A percentile compares a stretch with the other conserved stretches of the same genome.
phyloP scores from a whole-genome alignment of 768 basidiomycete genomes.

The Pulveroboletus sp. region DNA sequence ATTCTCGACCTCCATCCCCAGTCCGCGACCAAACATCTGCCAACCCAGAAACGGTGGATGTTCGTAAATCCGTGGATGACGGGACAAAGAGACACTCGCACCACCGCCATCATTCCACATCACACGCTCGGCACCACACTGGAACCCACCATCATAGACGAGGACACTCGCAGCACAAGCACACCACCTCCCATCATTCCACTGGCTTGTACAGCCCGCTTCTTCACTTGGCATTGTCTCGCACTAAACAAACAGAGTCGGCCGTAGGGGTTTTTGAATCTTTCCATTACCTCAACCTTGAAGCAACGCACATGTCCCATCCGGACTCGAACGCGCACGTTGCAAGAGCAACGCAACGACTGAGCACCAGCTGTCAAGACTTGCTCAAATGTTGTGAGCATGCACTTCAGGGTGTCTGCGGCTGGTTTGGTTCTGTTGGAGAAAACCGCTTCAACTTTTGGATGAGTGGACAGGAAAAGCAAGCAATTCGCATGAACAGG shows the following conservation, averaged over 20 bases:
- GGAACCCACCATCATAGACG: slow-evolving; percentile 5
- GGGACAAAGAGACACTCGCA: not conserved
- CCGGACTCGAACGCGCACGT: slow-evolving; percentile 43
- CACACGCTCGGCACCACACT: slow-evolving; percentile 3
- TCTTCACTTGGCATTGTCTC: slow-evolving; percentile 34
- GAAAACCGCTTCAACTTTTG: slow-evolving; percentile 37
- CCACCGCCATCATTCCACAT: slow-evolving; percentile 1
- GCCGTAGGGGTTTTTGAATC: slow-evolving; percentile 73
- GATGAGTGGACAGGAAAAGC: slow-evolving; percentile 28
- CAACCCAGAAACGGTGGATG: not conserved
- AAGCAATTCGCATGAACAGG: slow-evolving; percentile 29
- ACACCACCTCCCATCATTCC: slow-evolving; percentile 18
- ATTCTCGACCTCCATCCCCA: slow-evolving; percentile 33
- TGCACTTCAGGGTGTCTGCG: slow-evolving; percentile 38
- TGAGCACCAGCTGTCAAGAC: slow-evolving; percentile 50
- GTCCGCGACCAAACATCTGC: not conserved
- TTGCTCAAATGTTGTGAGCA: slow-evolving; percentile 42
- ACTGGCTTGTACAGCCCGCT: slow-evolving; percentile 37
- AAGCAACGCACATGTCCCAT: slow-evolving; percentile 49
- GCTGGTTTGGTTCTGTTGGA: slow-evolving; percentile 47
- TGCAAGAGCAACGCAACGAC: slow-evolving; percentile 38
- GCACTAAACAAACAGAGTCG: slow-evolving; percentile 37
- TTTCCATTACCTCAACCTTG: slow-evolving; percentile 64
- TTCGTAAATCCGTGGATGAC: not conserved
- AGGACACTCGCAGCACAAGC: slow-evolving; percentile 10